These are phyloP conservation scores for Suillus subalutaceus DNA, from an alignment of 768 basidiomycete genomes.

Conservation along the genomic window DNA sequence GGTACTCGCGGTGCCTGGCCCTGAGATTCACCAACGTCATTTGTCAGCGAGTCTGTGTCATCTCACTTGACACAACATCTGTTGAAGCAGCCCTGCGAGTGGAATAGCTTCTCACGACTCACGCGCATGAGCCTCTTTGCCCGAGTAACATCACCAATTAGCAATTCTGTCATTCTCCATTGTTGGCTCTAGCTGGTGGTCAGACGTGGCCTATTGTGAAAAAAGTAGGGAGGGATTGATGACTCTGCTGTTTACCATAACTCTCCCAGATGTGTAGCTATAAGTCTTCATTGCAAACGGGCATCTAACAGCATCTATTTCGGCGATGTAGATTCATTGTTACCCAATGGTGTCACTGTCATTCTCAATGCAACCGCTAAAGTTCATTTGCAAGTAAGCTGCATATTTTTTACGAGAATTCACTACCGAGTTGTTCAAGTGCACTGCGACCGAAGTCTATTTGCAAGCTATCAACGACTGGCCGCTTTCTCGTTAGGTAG, in stretches of 20 bases:
- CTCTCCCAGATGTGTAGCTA: not conserved
- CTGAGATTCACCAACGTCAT: too few species aligned
- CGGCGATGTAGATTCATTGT: not conserved
- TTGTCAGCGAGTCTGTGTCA: too few species aligned
- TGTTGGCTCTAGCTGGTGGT: not conserved
- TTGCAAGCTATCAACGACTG: not conserved
- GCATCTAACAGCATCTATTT: not conserved
- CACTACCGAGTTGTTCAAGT: not conserved
- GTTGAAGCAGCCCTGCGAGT: too few species aligned
- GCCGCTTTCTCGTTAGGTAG: not conserved
- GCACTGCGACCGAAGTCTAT: not conserved
- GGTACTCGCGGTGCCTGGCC: too few species aligned
- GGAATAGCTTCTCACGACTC: not conserved
- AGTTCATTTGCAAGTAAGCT: not conserved
- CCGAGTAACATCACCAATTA: not conserved
- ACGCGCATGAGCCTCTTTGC: too few species aligned
- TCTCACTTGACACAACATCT: too few species aligned
- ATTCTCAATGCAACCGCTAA: not conserved
- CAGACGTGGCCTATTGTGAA: not conserved
- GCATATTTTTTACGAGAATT: not conserved
- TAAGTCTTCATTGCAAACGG: not conserved
- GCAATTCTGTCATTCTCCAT: not conserved
- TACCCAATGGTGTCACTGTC: not conserved
- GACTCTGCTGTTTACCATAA: not conserved
- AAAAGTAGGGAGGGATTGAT: not conserved